Conservation (phyloP, 2,329 filamentous ascomycete genomes). For the Trichoderma endophyticum region DNA sequence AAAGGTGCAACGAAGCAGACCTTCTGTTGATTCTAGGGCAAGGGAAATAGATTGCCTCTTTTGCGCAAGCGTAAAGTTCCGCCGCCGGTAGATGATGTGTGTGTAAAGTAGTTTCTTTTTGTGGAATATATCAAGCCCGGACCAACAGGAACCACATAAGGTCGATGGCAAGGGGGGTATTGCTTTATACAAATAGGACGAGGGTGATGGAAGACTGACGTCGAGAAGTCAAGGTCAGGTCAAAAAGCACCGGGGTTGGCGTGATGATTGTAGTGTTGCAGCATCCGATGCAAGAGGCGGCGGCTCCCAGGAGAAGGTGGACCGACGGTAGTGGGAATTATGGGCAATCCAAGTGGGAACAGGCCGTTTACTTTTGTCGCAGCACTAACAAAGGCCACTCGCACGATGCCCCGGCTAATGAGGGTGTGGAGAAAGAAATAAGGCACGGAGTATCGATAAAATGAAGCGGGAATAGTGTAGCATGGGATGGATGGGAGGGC, state of each 20-base stretch:
- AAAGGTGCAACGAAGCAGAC: slow-evolving; percentile 12
- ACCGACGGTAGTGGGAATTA: not conserved
- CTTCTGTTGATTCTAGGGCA: slow-evolving; percentile 12
- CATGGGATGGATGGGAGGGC: not conserved
- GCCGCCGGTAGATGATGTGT: not conserved
- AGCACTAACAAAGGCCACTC: slow-evolving; percentile 12
- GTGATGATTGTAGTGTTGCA: slow-evolving; percentile 8
- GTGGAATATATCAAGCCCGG: not conserved
- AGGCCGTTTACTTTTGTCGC: not conserved
- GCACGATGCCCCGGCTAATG: slow-evolving; percentile 8
- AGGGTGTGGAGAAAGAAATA: slow-evolving; percentile 17
- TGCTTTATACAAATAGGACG: slow-evolving; percentile 6
- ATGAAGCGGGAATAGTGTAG: slow-evolving; percentile 5
- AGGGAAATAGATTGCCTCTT: slow-evolving; percentile 9
- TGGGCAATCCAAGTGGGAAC: slow-evolving; percentile 3
- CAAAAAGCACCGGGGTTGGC: slow-evolving; percentile 5
- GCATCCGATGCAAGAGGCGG: slow-evolving; percentile 5
- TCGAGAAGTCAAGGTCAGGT: slow-evolving; percentile 5
- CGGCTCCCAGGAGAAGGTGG: slow-evolving; percentile 13
- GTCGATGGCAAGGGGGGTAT: not conserved
- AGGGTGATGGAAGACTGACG: slow-evolving; percentile 14
- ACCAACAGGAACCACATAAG: not conserved
- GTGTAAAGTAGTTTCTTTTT: not conserved
- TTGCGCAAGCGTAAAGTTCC: slow-evolving; percentile 16
- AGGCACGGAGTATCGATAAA: slow-evolving; percentile 18